phyloP scores from a whole-genome alignment of 2,329 filamentous ascomycete genomes.

The Colletotrichum sp. region DNA sequence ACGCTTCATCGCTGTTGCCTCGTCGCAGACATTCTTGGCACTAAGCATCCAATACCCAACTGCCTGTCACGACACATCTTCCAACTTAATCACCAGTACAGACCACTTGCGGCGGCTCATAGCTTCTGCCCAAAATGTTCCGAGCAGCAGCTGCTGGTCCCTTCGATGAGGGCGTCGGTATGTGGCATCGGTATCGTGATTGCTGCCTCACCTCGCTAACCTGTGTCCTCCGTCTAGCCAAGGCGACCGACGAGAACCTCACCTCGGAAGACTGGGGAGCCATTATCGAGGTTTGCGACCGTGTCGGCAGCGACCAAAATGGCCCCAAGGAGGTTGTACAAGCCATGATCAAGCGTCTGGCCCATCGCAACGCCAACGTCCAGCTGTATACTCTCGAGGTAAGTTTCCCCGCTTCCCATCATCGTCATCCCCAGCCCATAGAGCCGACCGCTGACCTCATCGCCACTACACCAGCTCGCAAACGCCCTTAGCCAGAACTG shows the following conservation, averaged over 20 bases:
- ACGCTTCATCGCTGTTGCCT: not conserved
- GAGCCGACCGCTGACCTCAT: constrained; percentile 7
- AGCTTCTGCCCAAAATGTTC: constrained; percentile 52
- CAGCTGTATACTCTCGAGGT: constrained; percentile 94
- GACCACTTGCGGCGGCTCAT: constrained; percentile 10
- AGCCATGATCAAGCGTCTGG: constrained; percentile 88
- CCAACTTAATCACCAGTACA: not conserved
- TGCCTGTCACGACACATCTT: not conserved
- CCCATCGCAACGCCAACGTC: constrained; percentile 94
- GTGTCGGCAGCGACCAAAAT: constrained; percentile 57
- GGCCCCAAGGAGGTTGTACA: constrained; percentile 84
- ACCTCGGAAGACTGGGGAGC: constrained; percentile 78
- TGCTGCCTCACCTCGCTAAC: not conserved
- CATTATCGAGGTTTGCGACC: constrained; percentile 69
- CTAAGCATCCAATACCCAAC: not conserved
- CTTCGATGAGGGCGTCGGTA: constrained; percentile 66
- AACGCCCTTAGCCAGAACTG: constrained; percentile 95
- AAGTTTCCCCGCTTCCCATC: constrained; percentile 24
- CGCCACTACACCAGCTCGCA: constrained; percentile 63
- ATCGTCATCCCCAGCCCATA: not conserved
- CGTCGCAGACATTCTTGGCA: not conserved
- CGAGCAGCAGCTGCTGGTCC: constrained; percentile 61
- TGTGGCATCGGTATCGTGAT: constrained; percentile 28
- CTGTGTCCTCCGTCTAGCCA: constrained; percentile 44
- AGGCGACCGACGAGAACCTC: constrained; percentile 96